These are phyloP conservation scores for Tulasnella sp. DNA, from an alignment of 768 basidiomycete genomes.

Conservation along the genomic window DNA sequence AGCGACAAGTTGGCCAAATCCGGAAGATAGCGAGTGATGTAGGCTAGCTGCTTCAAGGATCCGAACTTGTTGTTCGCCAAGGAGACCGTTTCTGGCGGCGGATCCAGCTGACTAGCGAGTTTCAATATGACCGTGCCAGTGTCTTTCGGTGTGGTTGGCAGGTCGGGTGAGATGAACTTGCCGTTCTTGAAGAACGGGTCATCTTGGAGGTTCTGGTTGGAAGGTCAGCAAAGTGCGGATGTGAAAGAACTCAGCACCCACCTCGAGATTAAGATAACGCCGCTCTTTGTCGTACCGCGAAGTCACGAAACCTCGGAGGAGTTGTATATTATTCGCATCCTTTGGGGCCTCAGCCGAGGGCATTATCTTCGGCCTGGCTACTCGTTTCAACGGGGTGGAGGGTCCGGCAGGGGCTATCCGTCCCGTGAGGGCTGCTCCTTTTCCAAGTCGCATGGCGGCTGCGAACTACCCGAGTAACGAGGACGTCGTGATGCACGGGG, in stretches of 20 bases:
- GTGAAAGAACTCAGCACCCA: slow-evolving; percentile 40
- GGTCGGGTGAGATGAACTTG: slow-evolving; percentile 66
- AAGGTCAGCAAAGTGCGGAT: not conserved
- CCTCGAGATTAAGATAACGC: slow-evolving; percentile 77
- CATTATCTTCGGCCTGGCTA: slow-evolving; percentile 31
- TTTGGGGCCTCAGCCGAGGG: slow-evolving; percentile 21
- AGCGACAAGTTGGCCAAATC: slow-evolving; percentile 73
- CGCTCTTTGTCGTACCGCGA: slow-evolving; percentile 66
- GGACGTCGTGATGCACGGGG: not conserved
- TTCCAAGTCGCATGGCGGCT: not conserved
- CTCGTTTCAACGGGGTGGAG: slow-evolving; percentile 57
- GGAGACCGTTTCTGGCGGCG: slow-evolving; percentile 73
- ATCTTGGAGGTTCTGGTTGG: slow-evolving; percentile 62
- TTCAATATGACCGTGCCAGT: slow-evolving; percentile 81
- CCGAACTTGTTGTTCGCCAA: slow-evolving; percentile 74
- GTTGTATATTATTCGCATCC: slow-evolving; percentile 44
- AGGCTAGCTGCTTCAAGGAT: slow-evolving; percentile 54
- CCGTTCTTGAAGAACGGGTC: slow-evolving; percentile 73
- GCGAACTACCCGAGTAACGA: not conserved
- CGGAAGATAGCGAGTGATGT: slow-evolving; percentile 70
- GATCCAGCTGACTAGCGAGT: slow-evolving; percentile 71
- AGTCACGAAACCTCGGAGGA: slow-evolving; percentile 73
- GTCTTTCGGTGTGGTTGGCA: slow-evolving; percentile 50
- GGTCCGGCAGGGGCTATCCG: slow-evolving; percentile 35
- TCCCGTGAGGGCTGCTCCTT: slow-evolving; percentile 32